These are phyloP conservation scores for Davidsoniella australis DNA, from an alignment of 2,329 filamentous ascomycete species.

Conservation along the genomic window DNA sequence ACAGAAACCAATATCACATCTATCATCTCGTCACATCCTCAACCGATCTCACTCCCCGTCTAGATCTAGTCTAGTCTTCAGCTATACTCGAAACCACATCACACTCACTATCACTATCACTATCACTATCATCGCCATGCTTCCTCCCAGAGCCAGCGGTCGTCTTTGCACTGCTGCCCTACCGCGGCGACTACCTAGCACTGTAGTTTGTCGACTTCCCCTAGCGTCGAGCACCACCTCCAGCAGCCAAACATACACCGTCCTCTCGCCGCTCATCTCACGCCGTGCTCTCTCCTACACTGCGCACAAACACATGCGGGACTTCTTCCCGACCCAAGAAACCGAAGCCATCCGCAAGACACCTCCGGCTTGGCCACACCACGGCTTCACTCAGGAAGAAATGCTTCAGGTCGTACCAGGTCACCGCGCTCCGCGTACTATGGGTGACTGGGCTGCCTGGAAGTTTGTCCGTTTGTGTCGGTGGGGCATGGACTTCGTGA, in stretches of 20 bases:
- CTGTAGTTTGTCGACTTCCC: neutral
- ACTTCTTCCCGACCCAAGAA: constrained; percentile 46
- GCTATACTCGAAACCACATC: too few species aligned
- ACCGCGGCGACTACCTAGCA: neutral
- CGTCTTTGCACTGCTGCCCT: constrained; percentile 7
- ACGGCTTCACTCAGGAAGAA: constrained; percentile 59
- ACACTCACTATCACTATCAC: neutral
- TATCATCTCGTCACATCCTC: too few species aligned
- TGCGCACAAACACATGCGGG: constrained; percentile 27
- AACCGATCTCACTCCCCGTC: too few species aligned
- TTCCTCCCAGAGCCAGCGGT: constrained; percentile 3
- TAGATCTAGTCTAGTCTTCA: too few species aligned
- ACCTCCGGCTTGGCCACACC: constrained; percentile 51
- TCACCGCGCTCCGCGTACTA: constrained; percentile 55
- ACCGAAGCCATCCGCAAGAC: constrained; percentile 45
- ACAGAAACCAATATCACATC: too few species aligned
- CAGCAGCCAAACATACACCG: too few species aligned
- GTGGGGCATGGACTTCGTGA: constrained; percentile 66
- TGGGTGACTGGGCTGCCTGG: constrained; percentile 66
- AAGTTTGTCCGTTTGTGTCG: constrained; percentile 58
- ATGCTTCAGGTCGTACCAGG: constrained; percentile 59
- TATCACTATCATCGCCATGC: constrained; percentile 1
- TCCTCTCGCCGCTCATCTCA: constrained; percentile 12
- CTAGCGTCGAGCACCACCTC: constrained; percentile 7
- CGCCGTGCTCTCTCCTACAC: constrained; percentile 34